Evolutionary conservation across 768 basidiomycete genomes (phyloP), one percentile per base, ranked within the genome.

Genomic region (Cytidiella melzeri): DNA sequence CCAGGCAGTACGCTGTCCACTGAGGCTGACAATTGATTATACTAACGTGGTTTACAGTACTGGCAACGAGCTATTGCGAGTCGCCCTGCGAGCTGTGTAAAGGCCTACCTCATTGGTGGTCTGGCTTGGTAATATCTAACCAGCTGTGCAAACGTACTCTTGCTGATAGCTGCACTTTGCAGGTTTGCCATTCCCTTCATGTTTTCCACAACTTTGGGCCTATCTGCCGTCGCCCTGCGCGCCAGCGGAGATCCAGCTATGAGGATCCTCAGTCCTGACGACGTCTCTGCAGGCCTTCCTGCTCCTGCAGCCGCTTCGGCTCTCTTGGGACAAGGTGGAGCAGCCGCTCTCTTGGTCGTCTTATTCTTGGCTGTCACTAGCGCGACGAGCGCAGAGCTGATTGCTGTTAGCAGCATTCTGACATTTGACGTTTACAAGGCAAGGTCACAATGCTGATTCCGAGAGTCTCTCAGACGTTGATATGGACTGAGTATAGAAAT

Each of bases 41-140:
- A 20, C 25, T 41, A n/a, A 15, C 37, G 26, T 18, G 5, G n/a
- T 5, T 41, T 6, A 28, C 36, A 62, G 60, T 97, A 95, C 66
- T 95, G 89, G 84, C 90, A 92, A 61, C 77, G 91, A 11, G 92
- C 92, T 1, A 92, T 96, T 60, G 93, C 94, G 1, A 86, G 83
- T 52, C 71, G 83, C 13, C 92, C 91, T 0, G 83, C 80, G 1
- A 83, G 77, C n/a, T 87, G 86, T 11, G 92, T 94, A 51, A 93
- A 92, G 65, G 93, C 88, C 0, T 97, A 92, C 68, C 71, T 94
- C 3, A 73, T 92, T 6, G 94, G 93, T 40, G 93, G 92, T 3
- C 63, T 93, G 5, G 86, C 90, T 1, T 96, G 94, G 93, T 81
- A 51, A 36, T 69, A 64, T 25, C 43, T 40, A n/a, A 42, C 38